Evolutionary conservation across 768 basidiomycete species (phyloP).

Genomic region (Suillus americanus): DNA sequence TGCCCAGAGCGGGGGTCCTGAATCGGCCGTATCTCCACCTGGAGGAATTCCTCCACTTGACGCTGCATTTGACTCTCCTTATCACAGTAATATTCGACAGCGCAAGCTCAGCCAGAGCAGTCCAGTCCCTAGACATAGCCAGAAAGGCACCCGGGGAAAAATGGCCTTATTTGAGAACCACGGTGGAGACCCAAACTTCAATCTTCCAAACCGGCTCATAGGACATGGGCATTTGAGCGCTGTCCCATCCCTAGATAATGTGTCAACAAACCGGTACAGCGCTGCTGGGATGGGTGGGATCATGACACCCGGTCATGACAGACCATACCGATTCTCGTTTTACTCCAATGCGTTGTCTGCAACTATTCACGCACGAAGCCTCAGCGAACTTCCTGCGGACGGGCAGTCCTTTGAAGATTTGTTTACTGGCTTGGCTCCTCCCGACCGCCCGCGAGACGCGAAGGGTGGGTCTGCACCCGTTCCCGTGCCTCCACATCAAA

Average conservation of each 20-base stretch:
- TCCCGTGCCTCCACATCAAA: constrained; percentile 4
- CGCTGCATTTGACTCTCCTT: constrained; percentile 15
- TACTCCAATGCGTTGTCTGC: constrained; percentile 91
- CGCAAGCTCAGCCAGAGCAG: constrained; percentile 88
- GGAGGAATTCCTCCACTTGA: constrained; percentile 11
- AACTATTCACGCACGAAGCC: constrained; percentile 91
- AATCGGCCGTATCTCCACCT: constrained; percentile 4
- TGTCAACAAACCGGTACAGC: constrained; percentile 21
- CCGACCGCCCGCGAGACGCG: constrained; percentile 9
- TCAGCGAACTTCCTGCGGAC: constrained; percentile 92
- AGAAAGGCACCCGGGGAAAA: constrained; percentile 71
- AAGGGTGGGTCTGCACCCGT: constrained; percentile 12
- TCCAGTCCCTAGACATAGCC: constrained; percentile 58
- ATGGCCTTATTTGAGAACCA: constrained; percentile 85
- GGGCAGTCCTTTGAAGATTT: constrained; percentile 92
- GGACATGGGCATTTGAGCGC: constrained; percentile 32
- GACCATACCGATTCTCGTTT: constrained; percentile 97
- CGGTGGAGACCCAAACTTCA: constrained; percentile 46
- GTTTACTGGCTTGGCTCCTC: constrained; percentile 55
- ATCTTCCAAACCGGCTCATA: constrained; percentile 42
- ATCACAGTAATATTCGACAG: constrained; percentile 50
- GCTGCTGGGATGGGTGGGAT: constrained; percentile 29
- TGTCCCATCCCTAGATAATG: constrained; percentile 43
- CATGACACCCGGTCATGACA: constrained; percentile 63
- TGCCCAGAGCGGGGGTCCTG: constrained; percentile 11